These are phyloP conservation scores for Schoenoplectus triqueter DNA, from an alignment of 202 grass and related monocot genomes.

Conservation along the genomic window DNA sequence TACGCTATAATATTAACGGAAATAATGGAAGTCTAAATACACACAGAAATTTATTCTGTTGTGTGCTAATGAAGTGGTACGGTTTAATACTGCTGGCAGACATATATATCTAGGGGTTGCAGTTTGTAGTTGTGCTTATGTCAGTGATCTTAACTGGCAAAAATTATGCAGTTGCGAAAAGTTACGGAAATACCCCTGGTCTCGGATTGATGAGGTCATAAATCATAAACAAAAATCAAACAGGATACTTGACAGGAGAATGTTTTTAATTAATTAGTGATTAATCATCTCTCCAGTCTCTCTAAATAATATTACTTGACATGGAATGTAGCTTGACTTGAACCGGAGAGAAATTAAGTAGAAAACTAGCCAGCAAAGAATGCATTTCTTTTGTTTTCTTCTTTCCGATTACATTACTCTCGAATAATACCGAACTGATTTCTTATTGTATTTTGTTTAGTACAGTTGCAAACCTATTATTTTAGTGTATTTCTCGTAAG, in stretches of 20 bases:
- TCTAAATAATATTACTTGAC: neutral
- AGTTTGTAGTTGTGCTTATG: neutral
- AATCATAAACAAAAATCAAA: neutral
- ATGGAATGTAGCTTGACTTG: neutral
- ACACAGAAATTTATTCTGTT: neutral
- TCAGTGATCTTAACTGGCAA: conserved; percentile 1
- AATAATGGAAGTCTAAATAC: neutral
- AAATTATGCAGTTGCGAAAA: neutral
- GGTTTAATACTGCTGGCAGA: conserved; percentile 23
- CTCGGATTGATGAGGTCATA: neutral
- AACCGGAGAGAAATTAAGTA: neutral
- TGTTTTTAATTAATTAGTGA: neutral
- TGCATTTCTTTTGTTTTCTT: conserved; percentile 6
- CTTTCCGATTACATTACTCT: neutral
- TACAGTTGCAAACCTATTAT: neutral
- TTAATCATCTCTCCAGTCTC: neutral
- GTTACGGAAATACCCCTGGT: neutral
- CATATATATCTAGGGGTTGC: neutral
- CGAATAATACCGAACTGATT: too few species aligned
- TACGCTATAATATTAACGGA: neutral
- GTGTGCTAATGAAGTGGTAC: neutral
- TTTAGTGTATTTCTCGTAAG: neutral
- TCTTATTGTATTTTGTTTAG: neutral
- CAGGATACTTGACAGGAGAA: neutral
- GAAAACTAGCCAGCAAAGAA: neutral